Base-by-base conservation (phyloP, 345 rosid genomes). In the Ceriops zippeliana region DNA sequence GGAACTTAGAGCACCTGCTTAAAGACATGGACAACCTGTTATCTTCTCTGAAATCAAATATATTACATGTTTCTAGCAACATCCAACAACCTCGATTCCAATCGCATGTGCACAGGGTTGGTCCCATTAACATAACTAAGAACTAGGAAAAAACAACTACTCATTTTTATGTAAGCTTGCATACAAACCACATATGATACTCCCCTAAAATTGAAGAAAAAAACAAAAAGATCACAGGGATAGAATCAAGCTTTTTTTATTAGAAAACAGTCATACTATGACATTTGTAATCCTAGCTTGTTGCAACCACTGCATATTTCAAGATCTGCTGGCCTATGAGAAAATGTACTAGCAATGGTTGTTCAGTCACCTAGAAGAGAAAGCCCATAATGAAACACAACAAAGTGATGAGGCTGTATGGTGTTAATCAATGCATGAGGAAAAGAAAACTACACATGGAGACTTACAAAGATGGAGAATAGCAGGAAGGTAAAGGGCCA, bases 401-500 rank as follows among this genome's bases (percentile, higher is more conserved):
- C 1, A 4, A 42, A 42, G 5, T 58, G 27, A 62, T 5, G 19
- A 22, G 0, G 16, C n/a, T 42, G 30, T 31, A 42, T 42, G 49
- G 13, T 13, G 49, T 32, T 57, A 35, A 56, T 46, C 66, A 70
- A 60, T 52, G 66, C 38, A 58, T 2, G 58, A 75, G 26, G 66
- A 62, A 63, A 65, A 47, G 27, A 21, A 24, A 53, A 62, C 28
- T 51, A 46, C 38, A 64, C 21, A 65, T 64, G 27, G 46, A 72
- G 52, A 82, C 99, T 83, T 86, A 95, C 97, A 95, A 80, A 59
- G 96, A 83, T 52, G 97, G 96, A 22, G 99, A 88, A 73, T 95
- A 95, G 83, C 96, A 91, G 15, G 97, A 56, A 49, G 99, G 99
- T 78, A 95, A 75, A 28, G 96, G 97, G 52, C 97, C 99, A 67